Percentiles rank a stretch among this genome's conserved stretches.
Conservation (phyloP, 805 yeast species). For the Metschnikowia reukaufii region DNA sequence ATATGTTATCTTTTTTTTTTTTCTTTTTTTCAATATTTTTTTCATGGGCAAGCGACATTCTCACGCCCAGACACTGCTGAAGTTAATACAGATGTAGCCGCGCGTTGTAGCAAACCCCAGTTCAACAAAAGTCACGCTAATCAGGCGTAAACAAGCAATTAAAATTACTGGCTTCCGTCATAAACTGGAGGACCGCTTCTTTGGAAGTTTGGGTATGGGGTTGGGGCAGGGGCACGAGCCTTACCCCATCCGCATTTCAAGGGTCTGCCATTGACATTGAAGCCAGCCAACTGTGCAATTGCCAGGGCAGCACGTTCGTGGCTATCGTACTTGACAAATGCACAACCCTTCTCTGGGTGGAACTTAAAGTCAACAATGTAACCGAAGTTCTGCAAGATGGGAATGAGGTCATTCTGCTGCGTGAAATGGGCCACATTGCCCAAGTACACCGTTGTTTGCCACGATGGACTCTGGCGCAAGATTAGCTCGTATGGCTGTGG, state of each 20-base stretch:
- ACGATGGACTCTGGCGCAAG: slow-evolving; percentile 73
- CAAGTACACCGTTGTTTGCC: slow-evolving; percentile 84
- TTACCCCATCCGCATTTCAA: slow-evolving; percentile 89
- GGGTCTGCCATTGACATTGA: slow-evolving; percentile 71
- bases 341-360: slow-evolving; percentile 81
- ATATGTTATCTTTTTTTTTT: too few species aligned
- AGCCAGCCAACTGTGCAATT: slow-evolving; percentile 73
- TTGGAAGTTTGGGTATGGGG: slow-evolving; percentile 1
- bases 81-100: too few species aligned
- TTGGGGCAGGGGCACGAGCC: slow-evolving; percentile 32
- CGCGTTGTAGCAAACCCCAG: too few species aligned
- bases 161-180: too few species aligned
- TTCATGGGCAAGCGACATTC: too few species aligned
- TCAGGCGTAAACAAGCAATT: too few species aligned
- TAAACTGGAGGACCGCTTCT: too few species aligned
- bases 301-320: slow-evolving; percentile 91
- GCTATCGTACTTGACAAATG: slow-evolving; percentile 81
- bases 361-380: slow-evolving; percentile 77
- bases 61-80: too few species aligned
- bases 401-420: slow-evolving; percentile 69
- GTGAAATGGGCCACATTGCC: slow-evolving; percentile 82
- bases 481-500: slow-evolving; percentile 70
- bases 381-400: slow-evolving; percentile 76
- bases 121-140: too few species aligned
- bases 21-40: too few species aligned